Evolutionary conservation across 129 eudicot species (phyloP).

Genomic region (Saussurea involucrata): DNA sequence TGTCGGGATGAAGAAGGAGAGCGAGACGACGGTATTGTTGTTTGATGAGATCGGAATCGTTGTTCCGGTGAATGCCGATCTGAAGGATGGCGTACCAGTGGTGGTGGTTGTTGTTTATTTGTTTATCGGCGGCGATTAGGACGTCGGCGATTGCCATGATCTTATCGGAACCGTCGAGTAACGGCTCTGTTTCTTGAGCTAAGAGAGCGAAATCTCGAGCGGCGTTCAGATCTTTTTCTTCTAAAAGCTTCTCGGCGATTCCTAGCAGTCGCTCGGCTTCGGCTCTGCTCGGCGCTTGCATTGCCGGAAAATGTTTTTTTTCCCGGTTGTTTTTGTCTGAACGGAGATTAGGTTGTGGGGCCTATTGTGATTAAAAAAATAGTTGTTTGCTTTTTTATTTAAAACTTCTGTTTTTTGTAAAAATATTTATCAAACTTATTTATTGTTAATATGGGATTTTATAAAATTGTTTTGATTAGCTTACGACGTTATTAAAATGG

Average conservation of each 20-base stretch:
- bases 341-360: not conserved
- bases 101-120: not conserved
- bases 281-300: constrained; percentile 39
- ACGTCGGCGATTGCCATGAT: constrained; percentile 22
- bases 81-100: constrained; percentile 25
- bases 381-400: not conserved
- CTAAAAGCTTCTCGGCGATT: constrained; percentile 69
- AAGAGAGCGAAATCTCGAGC: constrained; percentile 63
- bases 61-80: not conserved
- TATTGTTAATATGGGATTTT: no score
- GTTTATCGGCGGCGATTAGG: not conserved
- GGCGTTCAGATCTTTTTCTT: constrained; percentile 48
- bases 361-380: constrained; percentile 2
- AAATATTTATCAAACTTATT: no score
- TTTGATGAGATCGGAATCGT: constrained; percentile 11
- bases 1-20: constrained; percentile 14
- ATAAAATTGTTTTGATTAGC: no score
- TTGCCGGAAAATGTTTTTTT: not conserved
- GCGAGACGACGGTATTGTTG: constrained; percentile 19
- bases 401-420: no score
- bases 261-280: constrained; percentile 79
- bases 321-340: not conserved
- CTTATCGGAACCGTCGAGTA: constrained; percentile 8
- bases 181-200: constrained; percentile 58
- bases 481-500: no score